Conservation (phyloP, 2,329 filamentous ascomycete genomes). For the Aspergillus sp. region DNA sequence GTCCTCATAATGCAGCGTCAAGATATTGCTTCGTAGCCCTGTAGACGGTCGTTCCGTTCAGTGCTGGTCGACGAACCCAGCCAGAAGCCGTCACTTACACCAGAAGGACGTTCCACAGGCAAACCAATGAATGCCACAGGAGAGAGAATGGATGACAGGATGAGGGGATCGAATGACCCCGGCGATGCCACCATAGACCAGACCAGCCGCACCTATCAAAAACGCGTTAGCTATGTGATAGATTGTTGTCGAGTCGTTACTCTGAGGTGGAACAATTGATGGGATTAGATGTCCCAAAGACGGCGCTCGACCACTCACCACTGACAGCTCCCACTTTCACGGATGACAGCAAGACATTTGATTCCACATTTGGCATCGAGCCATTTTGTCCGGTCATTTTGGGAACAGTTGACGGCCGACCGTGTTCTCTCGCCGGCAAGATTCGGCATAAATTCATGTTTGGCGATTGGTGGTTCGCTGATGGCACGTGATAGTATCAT, state of each 20-base stretch:
- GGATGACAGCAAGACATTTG: conserved; percentile 36
- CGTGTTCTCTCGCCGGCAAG: background rate
- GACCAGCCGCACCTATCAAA: conserved; percentile 47
- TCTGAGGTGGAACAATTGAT: too few species aligned
- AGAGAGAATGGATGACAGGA: conserved; percentile 65
- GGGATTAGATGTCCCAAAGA: too few species aligned
- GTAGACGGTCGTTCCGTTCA: conserved; percentile 17
- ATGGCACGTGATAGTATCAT: conserved; percentile 4
- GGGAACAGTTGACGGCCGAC: conserved; percentile 4
- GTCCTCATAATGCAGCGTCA: conserved; percentile 49
- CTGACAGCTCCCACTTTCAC: conserved; percentile 60
- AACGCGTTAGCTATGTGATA: background rate
- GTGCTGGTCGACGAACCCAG: background rate
- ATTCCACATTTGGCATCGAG: conserved; percentile 16
- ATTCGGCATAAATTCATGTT: conserved; percentile 2
- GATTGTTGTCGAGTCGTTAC: background rate
- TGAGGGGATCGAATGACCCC: conserved; percentile 70
- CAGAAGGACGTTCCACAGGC: conserved; percentile 74
- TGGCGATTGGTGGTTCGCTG: background rate
- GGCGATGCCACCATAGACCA: conserved; percentile 64
- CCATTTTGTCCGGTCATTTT: conserved; percentile 28
- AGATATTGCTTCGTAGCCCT: conserved; percentile 44
- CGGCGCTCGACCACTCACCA: conserved; percentile 45
- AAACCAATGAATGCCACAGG: conserved; percentile 78
- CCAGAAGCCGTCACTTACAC: conserved; percentile 53